phyloP scores from a whole-genome alignment of 2,329 filamentous ascomycete species.

The Triangularia verruculosa region DNA sequence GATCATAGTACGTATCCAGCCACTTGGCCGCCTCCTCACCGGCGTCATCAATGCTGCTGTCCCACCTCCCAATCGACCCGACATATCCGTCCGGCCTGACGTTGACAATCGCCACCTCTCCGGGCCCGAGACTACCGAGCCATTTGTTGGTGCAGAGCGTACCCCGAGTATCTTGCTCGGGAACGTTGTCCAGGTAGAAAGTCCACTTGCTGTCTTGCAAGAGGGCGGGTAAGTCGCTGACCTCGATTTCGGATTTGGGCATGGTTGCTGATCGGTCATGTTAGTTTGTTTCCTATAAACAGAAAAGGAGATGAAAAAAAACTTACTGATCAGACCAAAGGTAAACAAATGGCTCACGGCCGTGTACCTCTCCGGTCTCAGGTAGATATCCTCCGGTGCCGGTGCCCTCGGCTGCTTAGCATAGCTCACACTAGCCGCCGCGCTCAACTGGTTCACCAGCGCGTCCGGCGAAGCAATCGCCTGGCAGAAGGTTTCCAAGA shows the following conservation, averaged over 20 bases:
- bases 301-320: not conserved
- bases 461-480: slow-evolving; percentile 50
- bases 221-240: slow-evolving; percentile 60
- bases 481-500: slow-evolving; percentile 58
- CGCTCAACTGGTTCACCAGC: slow-evolving; percentile 58
- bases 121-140: slow-evolving; percentile 56
- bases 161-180: slow-evolving; percentile 52
- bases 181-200: slow-evolving; percentile 66
- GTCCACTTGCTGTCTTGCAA: slow-evolving; percentile 67
- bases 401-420: slow-evolving; percentile 53
- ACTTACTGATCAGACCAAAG: slow-evolving; percentile 63
- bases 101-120: slow-evolving; percentile 62
- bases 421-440: slow-evolving; percentile 61
- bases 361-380: slow-evolving; percentile 66
- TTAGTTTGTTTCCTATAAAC: slow-evolving; percentile 4
- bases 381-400: slow-evolving; percentile 62
- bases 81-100: slow-evolving; percentile 74
- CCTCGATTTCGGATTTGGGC: slow-evolving; percentile 61
- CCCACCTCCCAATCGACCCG: slow-evolving; percentile 58
- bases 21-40: slow-evolving; percentile 52
- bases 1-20: slow-evolving; percentile 53
- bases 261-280: slow-evolving; percentile 47
- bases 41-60: slow-evolving; percentile 48
- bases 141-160: slow-evolving; percentile 64
- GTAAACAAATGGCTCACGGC: slow-evolving; percentile 67